A percentile compares a stretch with the other conserved stretches of the same genome.
phyloP scores from a whole-genome alignment of 169 alveolate species.

The Plasmodium knowlesi region DNA sequence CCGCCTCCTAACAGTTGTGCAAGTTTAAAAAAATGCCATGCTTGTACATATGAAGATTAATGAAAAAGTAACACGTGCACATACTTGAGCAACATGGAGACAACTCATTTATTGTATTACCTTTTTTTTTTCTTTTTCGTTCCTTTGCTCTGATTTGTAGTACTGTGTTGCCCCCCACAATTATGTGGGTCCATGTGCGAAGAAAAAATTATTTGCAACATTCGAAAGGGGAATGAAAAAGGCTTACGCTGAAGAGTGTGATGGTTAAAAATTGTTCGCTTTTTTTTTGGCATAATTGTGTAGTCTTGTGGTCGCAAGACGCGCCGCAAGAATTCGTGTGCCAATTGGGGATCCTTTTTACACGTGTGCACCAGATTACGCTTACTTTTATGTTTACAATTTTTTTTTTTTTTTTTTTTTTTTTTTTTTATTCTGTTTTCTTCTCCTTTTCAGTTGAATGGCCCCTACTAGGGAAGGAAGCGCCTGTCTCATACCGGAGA shows the following conservation, averaged over 20 bases:
- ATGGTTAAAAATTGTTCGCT: slow-evolving; percentile 19
- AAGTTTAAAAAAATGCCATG: background rate
- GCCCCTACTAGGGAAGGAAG: slow-evolving; percentile 19
- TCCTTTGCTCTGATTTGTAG: background rate
- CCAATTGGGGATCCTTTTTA: background rate
- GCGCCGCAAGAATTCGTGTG: background rate
- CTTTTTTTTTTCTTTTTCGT: background rate
- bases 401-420: background rate
- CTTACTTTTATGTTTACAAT: background rate
- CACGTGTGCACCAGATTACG: background rate
- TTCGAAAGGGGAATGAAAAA: slow-evolving; percentile 26
- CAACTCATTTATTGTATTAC: background rate
- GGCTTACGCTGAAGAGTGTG: slow-evolving; percentile 68
- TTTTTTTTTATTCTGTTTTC: no score
- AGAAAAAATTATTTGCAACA: slow-evolving; percentile 31
- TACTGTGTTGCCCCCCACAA: slow-evolving; percentile 48
- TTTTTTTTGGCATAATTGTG: background rate
- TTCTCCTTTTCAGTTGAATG: slow-evolving; percentile 35
- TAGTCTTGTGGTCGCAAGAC: background rate
- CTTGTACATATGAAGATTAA: background rate
- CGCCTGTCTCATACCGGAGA: slow-evolving; percentile 8
- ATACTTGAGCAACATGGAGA: background rate
- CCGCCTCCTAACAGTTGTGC: background rate
- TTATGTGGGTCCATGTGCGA: slow-evolving; percentile 64
- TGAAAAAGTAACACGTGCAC: background rate